Base-by-base conservation (phyloP, 179 eudicot species). In the Carnegiea gigantea region DNA sequence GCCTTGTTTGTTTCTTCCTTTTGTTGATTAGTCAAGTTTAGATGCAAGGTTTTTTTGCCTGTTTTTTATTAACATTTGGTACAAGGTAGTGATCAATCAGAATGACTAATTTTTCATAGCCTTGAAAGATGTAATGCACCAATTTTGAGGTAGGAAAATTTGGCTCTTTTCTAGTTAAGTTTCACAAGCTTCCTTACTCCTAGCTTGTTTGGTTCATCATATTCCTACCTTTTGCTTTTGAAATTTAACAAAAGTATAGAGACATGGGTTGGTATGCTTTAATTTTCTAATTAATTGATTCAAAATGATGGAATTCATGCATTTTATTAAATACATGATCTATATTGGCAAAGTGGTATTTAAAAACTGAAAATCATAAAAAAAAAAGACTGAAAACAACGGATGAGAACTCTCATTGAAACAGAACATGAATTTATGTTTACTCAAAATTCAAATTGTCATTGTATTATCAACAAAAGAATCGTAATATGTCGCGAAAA, bases 31-130 rank as follows among this genome's bases (percentile, higher is more conserved):
- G 49, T 44, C 57, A 78, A 15, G 44, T 78, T 14, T 28, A 65
- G 73, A 64, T 78, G 60, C 73, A 64, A 78, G 0, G 24, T 78
- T 78, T 24, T 65, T 60, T 65, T 65, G 73, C 73, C 60, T 44
- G 7, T 62, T 14, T 64, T 65, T 24, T 6, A 40, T 46, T 2
- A 78, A n/a, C 14, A 78, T 21, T 62, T 24, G 80, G 80, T 24
- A 23, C 51, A 23, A 38, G 43, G 48, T 64, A 64, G 70, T 77
- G 79, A 33, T 57, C 20, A 33, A 53, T 57, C 20, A 75, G 30
- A 36, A 9, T 9, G 9, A 26, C 51, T 77, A 59, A 43, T 57
- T 57, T 36, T 20, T 62, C 68, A 62, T n/a, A n/a, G 26, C 68
- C 68, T 62, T 62, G 68, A 62, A 62, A 62, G 68, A 62, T 62